Evolutionary conservation across 106 monocot genomes (phyloP), one percentile per base, ranked within the genome.

Genomic region (Xerophyta viscosa): DNA sequence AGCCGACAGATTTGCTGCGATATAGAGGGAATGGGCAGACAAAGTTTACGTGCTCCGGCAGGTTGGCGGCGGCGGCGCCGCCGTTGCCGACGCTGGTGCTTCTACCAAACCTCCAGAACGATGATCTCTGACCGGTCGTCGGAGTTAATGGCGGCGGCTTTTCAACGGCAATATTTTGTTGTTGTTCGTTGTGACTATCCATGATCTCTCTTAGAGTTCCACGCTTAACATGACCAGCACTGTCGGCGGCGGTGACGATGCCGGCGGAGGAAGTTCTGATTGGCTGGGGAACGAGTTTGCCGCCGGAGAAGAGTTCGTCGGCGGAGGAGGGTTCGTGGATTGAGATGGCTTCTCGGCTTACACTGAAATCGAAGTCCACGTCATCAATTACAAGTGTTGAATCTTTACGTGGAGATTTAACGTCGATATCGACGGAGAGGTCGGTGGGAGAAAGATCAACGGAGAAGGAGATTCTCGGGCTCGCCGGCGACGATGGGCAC

Each of bases 1-100:
- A 42, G 27, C 57, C 57, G 22, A 39, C n/a, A 13, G 57, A 57
- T 27, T 57, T 57, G 41, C 57, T 57, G 25, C 57, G 22, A 6
- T 12, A 20, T 11, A 57, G 42, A 22, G 42, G 31, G 27, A 26
- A 43, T 8, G 31, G 25, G 42, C 25, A 57, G 22, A 41, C 27
- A 9, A 33, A 1, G n/a, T n/a, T 30, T 15, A 6, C 17, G 5
- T 18, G 13, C 8, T 20, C 0, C 22, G 45, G 45, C 4, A 3
- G 4, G 15, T 20, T n/a, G n/a, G 2, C 27, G 12, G 3, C 27
- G n/a, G 2, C 27, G 12, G 3, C 27, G 17, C 26, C 13, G 17
- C 17, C 9, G 26, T n/a, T 1, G 26, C 42, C 42, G 5, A 15
- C 10, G 57, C 57, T 57, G 25, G 12, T 27, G 41, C 57, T 57